Evolutionary conservation across 2,329 filamentous ascomycete genomes (phyloP).

Genomic region (Fusarium zealandicum): DNA sequence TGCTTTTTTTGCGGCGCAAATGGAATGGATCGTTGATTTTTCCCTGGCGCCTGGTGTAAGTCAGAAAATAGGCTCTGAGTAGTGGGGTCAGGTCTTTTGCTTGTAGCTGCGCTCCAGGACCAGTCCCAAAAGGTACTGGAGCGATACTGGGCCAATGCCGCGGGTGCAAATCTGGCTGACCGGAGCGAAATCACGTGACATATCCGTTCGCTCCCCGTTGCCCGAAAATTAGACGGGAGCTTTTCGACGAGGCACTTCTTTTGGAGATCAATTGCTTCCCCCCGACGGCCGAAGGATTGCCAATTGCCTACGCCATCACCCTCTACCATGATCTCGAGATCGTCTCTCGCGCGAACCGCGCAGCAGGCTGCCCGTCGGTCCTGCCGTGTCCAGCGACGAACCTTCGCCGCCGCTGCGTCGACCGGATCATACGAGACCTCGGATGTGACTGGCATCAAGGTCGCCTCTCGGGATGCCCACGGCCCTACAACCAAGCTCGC

Average conservation of each 20-base stretch:
- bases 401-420: slow-evolving; percentile 65
- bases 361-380: slow-evolving; percentile 65
- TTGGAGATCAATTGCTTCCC: slow-evolving; percentile 49
- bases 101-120: slow-evolving; percentile 13
- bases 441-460: slow-evolving; percentile 87
- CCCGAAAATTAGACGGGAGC: slow-evolving; percentile 56
- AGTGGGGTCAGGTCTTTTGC: slow-evolving; percentile 37
- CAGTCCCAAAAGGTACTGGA: slow-evolving; percentile 28
- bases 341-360: slow-evolving; percentile 64
- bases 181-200: slow-evolving; percentile 48
- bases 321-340: slow-evolving; percentile 69
- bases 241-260: slow-evolving; percentile 54
- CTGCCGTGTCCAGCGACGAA: slow-evolving; percentile 63
- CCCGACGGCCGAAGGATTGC: slow-evolving; percentile 54
- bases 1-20: slow-evolving; percentile 39
- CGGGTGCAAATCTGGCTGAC: slow-evolving; percentile 42
- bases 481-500: slow-evolving; percentile 91
- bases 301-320: slow-evolving; percentile 64
- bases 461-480: slow-evolving; percentile 87
- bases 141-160: slow-evolving; percentile 36
- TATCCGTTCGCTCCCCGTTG: slow-evolving; percentile 37
- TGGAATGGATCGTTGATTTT: slow-evolving; percentile 37
- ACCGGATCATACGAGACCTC: slow-evolving; percentile 88
- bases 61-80: slow-evolving; percentile 23
- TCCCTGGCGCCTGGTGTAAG: slow-evolving; percentile 38